Conservation (phyloP, 2,329 filamentous ascomycete species). For the Fusarium sulawesiense region DNA sequence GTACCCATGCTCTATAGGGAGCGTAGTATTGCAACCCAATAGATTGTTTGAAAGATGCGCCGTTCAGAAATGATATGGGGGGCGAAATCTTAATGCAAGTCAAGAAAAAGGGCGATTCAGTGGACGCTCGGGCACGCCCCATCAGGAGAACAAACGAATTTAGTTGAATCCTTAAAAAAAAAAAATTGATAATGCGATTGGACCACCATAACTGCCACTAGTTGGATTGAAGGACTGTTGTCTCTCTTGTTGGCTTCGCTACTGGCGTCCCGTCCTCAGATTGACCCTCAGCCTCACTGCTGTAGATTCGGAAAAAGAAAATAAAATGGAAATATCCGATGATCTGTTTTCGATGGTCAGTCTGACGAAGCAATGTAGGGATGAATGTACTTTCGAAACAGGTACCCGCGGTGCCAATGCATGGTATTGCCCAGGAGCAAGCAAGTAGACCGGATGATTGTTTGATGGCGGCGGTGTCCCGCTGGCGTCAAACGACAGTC, state of each 20-base stretch:
- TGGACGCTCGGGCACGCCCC: conserved; percentile 16
- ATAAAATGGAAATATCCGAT: not conserved
- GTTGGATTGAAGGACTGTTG: conserved; percentile 12
- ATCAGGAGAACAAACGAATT: conserved; percentile 28
- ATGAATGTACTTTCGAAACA: not conserved
- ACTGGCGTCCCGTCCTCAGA: conserved; percentile 1
- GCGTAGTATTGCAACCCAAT: not conserved
- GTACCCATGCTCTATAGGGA: conserved; percentile 17
- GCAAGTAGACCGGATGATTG: conserved; percentile 4
- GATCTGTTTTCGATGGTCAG: conserved; percentile 9
- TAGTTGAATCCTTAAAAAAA: conserved; percentile 25
- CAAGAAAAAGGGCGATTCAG: conserved; percentile 26
- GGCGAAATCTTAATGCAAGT: conserved; percentile 14
- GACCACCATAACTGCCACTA: conserved; percentile 17
- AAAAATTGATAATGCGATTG: conserved; percentile 18
- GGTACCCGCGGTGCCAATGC: not conserved
- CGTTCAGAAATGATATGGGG: conserved; percentile 4
- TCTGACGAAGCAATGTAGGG: not conserved
- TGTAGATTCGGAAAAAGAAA: conserved; percentile 7
- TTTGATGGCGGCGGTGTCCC: conserved; percentile 28
- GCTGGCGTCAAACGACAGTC: conserved; percentile 32
- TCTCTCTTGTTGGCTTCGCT: conserved; percentile 19
- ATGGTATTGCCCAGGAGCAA: not conserved
- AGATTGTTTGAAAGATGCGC: not conserved
- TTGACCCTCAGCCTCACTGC: conserved; percentile 27